Base-by-base conservation (phyloP, 2,329 filamentous ascomycete genomes). In the Verticillium dahliae region DNA sequence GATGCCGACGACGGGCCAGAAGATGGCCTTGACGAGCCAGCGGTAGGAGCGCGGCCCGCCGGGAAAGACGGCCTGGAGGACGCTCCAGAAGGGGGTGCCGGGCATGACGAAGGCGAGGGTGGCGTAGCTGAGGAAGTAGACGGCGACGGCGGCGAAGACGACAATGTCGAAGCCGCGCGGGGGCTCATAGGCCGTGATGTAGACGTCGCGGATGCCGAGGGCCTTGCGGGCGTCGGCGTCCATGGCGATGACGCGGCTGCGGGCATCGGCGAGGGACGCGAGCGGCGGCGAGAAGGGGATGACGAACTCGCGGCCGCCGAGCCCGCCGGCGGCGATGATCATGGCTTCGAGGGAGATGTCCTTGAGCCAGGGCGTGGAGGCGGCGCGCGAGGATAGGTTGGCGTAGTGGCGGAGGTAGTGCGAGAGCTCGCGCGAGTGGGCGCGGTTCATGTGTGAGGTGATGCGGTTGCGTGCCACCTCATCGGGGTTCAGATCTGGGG, bases 371-470 rank as follows among this genome's bases (percentile, higher is more conserved):
- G 90, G 85, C 22, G 79, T 76, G 62, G 83, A 76, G 58, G 88
- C 82, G 58, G 81, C 76, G 63, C 76, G 74, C 7, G 81, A 70
- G 15, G 87, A 82, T 55, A 91, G 78, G 15, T 79, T 74, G 71
- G 78, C 80, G 78, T 87, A 92, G 74, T 92, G 85, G 65, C 87
- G 87, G n/a, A 96, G 84, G 75, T 93, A 96, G 71, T 89, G 83
- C 62, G 84, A 78, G 58, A 97, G 85, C 62, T 91, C 91, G 67
- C 85, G 82, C 59, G 82, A 78, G 76, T 97, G 94, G 74, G 94
- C 90, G 54, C 80, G 79, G 77, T 97, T 97, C 91, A 97, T 95
- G 79, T 97, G 93, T 38, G 80, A 80, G 70, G 94, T 84, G 73
- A 79, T 78, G 67, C 76, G 74, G 45, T 67, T 66, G 56, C 71